Evolutionary conservation across 75 land plant genomes (phyloP).

Genomic region (Pinus albicaulis): DNA sequence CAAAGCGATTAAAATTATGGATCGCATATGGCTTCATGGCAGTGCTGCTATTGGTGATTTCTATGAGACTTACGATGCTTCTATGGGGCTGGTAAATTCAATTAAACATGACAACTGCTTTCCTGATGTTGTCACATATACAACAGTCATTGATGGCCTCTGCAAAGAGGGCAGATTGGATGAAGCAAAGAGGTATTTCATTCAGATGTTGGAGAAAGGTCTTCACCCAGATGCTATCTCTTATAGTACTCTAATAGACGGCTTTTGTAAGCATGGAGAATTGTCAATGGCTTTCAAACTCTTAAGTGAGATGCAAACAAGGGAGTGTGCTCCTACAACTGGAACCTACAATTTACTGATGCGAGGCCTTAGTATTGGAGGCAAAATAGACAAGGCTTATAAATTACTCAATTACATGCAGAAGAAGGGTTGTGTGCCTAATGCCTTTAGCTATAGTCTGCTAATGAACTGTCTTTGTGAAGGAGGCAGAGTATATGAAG

Average conservation of each 20-base stretch:
- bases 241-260: conserved; percentile 64
- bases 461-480: conserved; percentile 55
- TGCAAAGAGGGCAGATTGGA: conserved; percentile 76
- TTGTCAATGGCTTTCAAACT: conserved; percentile 66
- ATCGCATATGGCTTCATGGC: conserved; percentile 71
- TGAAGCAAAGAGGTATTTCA: conserved; percentile 61
- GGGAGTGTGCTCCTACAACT: conserved; percentile 41
- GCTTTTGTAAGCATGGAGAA: conserved; percentile 64
- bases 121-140: conserved; percentile 73
- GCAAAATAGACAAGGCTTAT: conserved; percentile 47
- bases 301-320: conserved; percentile 62
- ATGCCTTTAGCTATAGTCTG: conserved; percentile 46
- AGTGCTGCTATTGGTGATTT: conserved; percentile 41
- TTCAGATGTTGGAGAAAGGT: conserved; percentile 52
- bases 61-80: conserved; percentile 25
- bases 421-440: conserved; percentile 35
- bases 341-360: conserved; percentile 61
- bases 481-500: conserved; percentile 30
- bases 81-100: conserved; percentile 36
- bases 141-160: conserved; percentile 64
- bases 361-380: conserved; percentile 33
- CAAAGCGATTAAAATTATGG: conserved; percentile 59
- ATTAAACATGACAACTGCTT: conserved; percentile 22
- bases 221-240: conserved; percentile 57
- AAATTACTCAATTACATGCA: conserved; percentile 52